Percentiles rank a stretch among this genome's conserved stretches.
Evolutionary conservation across 495 filamentous ascomycete species (phyloP).

Genomic region (Lindgomyces ingoldianus): DNA sequence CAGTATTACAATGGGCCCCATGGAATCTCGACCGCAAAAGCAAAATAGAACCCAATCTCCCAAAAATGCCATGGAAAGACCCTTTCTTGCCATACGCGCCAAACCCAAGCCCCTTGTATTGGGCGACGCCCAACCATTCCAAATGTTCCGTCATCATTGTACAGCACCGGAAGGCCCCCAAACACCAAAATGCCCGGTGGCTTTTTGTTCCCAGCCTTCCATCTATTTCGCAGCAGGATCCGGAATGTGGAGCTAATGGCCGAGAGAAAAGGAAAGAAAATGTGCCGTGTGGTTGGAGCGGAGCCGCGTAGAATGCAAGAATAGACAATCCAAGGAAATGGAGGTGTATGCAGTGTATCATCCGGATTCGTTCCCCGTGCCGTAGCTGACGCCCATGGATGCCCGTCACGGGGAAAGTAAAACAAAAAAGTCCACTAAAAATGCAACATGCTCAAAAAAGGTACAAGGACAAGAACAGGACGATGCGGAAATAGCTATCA

Average conservation of each 20-base stretch:
- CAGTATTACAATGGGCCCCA: background rate
- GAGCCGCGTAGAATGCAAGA: constrained; percentile 1
- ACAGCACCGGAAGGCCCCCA: background rate
- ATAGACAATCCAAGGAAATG: constrained; percentile 8
- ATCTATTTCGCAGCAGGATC: background rate
- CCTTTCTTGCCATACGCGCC: background rate
- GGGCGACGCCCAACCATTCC: background rate
- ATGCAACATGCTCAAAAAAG: constrained; percentile 21
- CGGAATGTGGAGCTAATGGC: background rate
- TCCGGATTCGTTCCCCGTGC: constrained; percentile 18
- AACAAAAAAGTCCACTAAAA: constrained; percentile 1
- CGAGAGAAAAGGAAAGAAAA: background rate
- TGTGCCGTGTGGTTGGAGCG: background rate
- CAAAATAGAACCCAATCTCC: constrained; percentile 4
- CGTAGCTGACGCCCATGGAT: constrained; percentile 11
- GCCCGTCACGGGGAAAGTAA: background rate
- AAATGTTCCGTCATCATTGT: background rate
- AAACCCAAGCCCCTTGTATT: background rate
- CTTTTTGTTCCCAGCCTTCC: background rate
- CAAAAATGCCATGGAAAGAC: constrained; percentile 6
- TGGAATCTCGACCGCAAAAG: constrained; percentile 23
- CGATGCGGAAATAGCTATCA: background rate
- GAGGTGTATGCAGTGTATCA: constrained; percentile 9
- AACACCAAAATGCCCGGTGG: background rate
- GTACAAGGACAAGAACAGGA: constrained; percentile 12